Evolutionary conservation across 805 yeast genomes (phyloP).

Genomic region (Monosporozyma yasuniensis): DNA sequence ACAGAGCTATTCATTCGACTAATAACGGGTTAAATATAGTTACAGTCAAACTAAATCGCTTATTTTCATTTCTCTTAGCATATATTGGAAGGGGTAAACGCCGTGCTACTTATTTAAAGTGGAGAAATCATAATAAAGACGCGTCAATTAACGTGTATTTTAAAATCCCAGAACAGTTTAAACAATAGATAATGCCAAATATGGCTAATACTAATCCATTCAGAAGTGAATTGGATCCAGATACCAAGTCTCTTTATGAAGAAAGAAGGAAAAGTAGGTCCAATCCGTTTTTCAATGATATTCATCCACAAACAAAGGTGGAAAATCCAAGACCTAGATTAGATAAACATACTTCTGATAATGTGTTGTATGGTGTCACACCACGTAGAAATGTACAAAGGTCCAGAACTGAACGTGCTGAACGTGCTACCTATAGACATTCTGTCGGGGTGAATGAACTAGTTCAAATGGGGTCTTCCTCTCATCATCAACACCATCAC

Average conservation of each 20-base stretch:
- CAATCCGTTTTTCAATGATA: constrained; percentile 1
- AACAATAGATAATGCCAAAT: background rate
- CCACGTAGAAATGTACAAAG: background rate
- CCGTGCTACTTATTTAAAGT: background rate
- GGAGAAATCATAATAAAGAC: too few relatives aligned
- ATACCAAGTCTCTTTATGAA: background rate
- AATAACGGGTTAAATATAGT: too few relatives aligned
- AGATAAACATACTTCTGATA: background rate
- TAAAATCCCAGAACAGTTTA: background rate
- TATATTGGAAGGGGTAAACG: background rate
- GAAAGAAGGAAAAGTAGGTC: background rate
- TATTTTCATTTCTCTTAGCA: too few relatives aligned
- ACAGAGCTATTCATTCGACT: too few relatives aligned
- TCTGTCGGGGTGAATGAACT: background rate
- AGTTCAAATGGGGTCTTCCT: background rate
- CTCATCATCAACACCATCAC: constrained; percentile 1
- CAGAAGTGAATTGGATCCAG: background rate
- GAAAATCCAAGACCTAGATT: background rate
- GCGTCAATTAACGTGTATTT: too few relatives aligned
- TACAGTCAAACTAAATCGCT: background rate
- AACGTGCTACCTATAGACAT: background rate
- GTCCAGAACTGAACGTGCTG: background rate
- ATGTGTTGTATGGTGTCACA: background rate
- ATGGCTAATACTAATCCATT: background rate
- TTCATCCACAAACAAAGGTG: too few relatives aligned